phyloP scores from a whole-genome alignment of 176 grass and related monocot genomes.

The Rhynchospora tenuis region DNA sequence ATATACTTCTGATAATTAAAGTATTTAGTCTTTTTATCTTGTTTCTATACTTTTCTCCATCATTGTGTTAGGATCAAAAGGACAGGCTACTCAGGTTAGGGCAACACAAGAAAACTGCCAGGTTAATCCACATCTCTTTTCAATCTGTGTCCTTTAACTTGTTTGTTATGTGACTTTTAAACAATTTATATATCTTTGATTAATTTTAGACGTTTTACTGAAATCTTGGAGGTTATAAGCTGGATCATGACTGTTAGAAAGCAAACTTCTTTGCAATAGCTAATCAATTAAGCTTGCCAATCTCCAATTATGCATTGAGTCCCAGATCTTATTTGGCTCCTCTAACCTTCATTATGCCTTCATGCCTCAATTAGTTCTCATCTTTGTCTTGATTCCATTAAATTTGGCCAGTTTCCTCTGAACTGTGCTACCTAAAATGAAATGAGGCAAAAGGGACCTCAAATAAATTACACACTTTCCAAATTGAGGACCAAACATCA shows the following conservation, averaged over 20 bases:
- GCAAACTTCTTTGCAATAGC: not conserved
- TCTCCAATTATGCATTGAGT: not conserved
- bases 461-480: not conserved
- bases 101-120: slow-evolving; percentile 1
- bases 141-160: not conserved
- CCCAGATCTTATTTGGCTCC: not conserved
- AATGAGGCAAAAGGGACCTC: not conserved
- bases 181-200: not conserved
- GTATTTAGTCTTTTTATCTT: not conserved
- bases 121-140: not conserved
- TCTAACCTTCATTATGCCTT: not conserved
- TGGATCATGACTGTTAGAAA: not conserved
- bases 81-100: not conserved
- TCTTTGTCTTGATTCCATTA: not conserved
- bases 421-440: not conserved
- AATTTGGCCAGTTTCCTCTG: not conserved
- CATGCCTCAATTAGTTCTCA: not conserved
- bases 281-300: not conserved
- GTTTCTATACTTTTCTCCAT: not conserved
- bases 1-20: not conserved
- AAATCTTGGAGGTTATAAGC: not conserved
- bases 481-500: not conserved
- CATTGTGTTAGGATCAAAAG: slow-evolving; percentile 8
- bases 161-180: not conserved
- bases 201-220: not conserved